These are phyloP conservation scores for Fusarium armeniacum DNA, from an alignment of 2,329 filamentous ascomycete genomes.

Conservation along the genomic window DNA sequence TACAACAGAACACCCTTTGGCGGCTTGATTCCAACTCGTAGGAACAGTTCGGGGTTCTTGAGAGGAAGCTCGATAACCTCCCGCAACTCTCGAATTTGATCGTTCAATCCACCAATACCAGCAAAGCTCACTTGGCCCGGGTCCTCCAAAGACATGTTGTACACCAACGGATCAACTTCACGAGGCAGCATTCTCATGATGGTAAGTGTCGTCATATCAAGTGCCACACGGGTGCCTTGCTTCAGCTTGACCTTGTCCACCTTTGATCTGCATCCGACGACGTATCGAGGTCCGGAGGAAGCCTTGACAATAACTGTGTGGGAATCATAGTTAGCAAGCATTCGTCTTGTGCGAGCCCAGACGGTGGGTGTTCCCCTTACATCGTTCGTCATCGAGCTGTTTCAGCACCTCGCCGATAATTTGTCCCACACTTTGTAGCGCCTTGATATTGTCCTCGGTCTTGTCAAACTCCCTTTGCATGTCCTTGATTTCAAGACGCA, in stretches of 20 bases:
- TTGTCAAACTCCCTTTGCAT: constrained; percentile 95
- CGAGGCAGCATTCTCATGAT: constrained; percentile 99
- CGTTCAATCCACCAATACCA: constrained; percentile 96
- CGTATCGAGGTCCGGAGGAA: constrained; percentile 95
- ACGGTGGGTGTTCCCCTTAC: constrained; percentile 66
- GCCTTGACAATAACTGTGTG: constrained; percentile 97
- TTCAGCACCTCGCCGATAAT: constrained; percentile 99
- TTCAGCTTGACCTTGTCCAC: constrained; percentile 98
- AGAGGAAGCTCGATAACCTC: constrained; percentile 98
- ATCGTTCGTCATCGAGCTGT: constrained; percentile 98
- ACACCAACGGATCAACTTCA: constrained; percentile 97
- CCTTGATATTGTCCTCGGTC: constrained; percentile 99
- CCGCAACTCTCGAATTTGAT: constrained; percentile 96
- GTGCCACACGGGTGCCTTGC: constrained; percentile 95
- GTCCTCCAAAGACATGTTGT: constrained; percentile 99
- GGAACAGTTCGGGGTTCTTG: constrained; percentile 98
- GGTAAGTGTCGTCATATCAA: constrained; percentile 99
- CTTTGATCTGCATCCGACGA: constrained; percentile 97
- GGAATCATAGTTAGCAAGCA: constrained; percentile 39
- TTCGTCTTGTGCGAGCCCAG: constrained; percentile 18
- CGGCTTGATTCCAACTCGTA: constrained; percentile 97
- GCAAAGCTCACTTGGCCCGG: constrained; percentile 98
- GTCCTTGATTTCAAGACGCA: constrained; percentile 96
- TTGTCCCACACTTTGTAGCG: constrained; percentile 97
- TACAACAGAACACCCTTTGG: constrained; percentile 98